Evolutionary conservation across 306 rosid species (phyloP).

Genomic region (Sicyos edulis): DNA sequence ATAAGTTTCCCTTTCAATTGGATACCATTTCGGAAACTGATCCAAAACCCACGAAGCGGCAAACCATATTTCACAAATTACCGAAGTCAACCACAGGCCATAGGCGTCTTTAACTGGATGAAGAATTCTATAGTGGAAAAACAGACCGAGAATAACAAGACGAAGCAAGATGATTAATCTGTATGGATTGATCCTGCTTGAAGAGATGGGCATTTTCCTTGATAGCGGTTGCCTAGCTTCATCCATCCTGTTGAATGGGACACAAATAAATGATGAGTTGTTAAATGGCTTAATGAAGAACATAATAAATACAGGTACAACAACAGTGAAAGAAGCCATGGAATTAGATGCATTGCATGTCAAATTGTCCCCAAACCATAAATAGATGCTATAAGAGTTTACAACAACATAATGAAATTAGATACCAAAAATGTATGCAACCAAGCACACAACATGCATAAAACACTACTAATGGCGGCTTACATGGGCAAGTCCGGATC

Average conservation of each 20-base stretch:
- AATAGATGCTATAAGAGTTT: background rate
- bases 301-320: background rate
- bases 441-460: background rate
- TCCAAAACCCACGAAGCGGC: slow-evolving; percentile 93
- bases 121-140: slow-evolving; percentile 86
- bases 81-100: slow-evolving; percentile 94
- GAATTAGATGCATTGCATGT: background rate
- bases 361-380: background rate
- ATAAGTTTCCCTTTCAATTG: slow-evolving; percentile 86
- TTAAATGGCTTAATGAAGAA: background rate
- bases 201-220: slow-evolving; percentile 69
- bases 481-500: slow-evolving; percentile 88
- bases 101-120: slow-evolving; percentile 93
- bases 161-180: slow-evolving; percentile 77
- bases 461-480: slow-evolving; percentile 21
- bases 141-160: slow-evolving; percentile 68
- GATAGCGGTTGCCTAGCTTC: slow-evolving; percentile 98
- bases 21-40: slow-evolving; percentile 95
- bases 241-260: slow-evolving; percentile 71
- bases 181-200: slow-evolving; percentile 98
- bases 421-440: background rate
- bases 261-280: slow-evolving; percentile 13
- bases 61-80: slow-evolving; percentile 98
- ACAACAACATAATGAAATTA: background rate
- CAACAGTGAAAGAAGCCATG: background rate